Conservation (phyloP, 1,284 basidiomycete species). For the Clitocybe nebularis region DNA sequence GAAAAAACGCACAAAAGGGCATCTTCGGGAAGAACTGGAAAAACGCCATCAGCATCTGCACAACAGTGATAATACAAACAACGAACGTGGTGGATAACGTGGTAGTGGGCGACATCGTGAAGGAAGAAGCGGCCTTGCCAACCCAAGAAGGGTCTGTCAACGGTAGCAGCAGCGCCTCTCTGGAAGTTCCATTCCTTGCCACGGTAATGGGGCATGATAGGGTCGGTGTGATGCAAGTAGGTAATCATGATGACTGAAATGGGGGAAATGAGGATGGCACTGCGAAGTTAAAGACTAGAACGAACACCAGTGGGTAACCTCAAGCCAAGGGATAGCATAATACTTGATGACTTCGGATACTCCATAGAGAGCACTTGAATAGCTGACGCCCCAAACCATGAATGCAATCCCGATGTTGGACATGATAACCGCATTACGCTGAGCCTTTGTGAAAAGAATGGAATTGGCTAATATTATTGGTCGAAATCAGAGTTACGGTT, state of each 20-base stretch:
- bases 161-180: constrained; percentile 47
- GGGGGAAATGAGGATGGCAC: no score
- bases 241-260: constrained; percentile 52
- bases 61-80: background rate
- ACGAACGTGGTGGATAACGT: constrained; percentile 43
- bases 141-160: constrained; percentile 45
- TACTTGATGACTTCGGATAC: constrained; percentile 41
- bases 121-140: constrained; percentile 55
- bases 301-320: constrained; percentile 55
- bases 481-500: background rate
- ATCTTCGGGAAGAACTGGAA: constrained; percentile 47
- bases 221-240: constrained; percentile 53
- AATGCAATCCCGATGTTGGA: constrained; percentile 51
- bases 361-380: constrained; percentile 33
- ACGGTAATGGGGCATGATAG: constrained; percentile 51
- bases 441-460: constrained; percentile 48
- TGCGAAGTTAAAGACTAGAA: no score
- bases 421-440: constrained; percentile 48
- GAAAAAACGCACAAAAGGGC: constrained; percentile 39
- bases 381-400: constrained; percentile 40
- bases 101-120: constrained; percentile 47
- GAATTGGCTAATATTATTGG: constrained; percentile 49
- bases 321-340: constrained; percentile 57
- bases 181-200: constrained; percentile 48
- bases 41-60: background rate